A percentile compares a stretch with the other conserved stretches of the same genome.
phyloP scores from a whole-genome alignment of 208 protist genomes.

The Vickermania ingenoplastis region DNA sequence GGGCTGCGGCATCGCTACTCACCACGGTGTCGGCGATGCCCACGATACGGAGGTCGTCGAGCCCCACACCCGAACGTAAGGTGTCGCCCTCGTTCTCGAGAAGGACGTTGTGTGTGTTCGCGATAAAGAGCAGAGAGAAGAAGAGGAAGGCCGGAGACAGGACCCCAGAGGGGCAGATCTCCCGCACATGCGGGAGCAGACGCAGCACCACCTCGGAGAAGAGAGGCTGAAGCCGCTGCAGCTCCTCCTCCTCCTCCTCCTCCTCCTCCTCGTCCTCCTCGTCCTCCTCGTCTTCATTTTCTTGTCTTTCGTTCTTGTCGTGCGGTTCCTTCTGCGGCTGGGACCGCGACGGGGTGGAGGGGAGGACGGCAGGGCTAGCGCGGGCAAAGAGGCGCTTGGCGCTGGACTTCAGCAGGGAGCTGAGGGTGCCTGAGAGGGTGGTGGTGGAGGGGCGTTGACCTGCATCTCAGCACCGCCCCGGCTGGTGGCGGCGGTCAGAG shows the following conservation, averaged over 20 bases:
- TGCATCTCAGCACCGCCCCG: not conserved
- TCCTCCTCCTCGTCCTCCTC: too few species aligned
- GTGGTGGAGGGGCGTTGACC: not conserved
- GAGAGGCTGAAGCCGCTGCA: constrained; percentile 8
- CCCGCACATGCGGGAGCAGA: constrained; percentile 47
- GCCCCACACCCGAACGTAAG: too few species aligned
- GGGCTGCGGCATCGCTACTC: not conserved
- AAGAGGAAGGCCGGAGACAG: constrained; percentile 87
- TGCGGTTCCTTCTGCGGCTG: not conserved
- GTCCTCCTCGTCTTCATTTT: not conserved
- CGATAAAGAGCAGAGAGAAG: constrained; percentile 85
- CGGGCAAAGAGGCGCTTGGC: too few species aligned
- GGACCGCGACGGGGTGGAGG: too few species aligned
- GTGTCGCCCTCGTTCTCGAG: constrained; percentile 50
- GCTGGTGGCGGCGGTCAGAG: not conserved
- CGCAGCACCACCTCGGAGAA: constrained; percentile 63
- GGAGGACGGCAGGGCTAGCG: too few species aligned
- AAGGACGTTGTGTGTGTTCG: constrained; percentile 77
- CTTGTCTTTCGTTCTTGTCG: not conserved
- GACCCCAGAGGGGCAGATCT: constrained; percentile 65
- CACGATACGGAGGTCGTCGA: constrained; percentile 57
- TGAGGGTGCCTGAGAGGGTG: too few species aligned
- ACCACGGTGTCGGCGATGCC: constrained; percentile 26
- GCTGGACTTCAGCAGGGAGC: too few species aligned
- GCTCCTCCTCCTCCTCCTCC: not conserved